Percentiles rank a stretch among this genome's conserved stretches.
Evolutionary conservation across 2,329 filamentous ascomycete species (phyloP).

Genomic region (Aureobasidium sp.): DNA sequence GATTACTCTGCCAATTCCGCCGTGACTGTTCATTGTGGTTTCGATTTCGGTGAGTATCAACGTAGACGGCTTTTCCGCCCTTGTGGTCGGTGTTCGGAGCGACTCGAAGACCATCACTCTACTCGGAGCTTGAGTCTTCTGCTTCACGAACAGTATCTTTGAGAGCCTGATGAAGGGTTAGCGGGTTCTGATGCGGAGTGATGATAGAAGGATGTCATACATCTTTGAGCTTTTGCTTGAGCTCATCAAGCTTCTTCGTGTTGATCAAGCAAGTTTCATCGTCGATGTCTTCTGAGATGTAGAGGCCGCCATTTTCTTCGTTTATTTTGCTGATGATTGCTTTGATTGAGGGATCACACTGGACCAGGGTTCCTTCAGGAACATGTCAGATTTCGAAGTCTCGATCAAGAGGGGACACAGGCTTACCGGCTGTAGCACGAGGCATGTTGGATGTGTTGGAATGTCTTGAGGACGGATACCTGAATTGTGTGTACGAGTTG

Average conservation of each 20-base stretch:
- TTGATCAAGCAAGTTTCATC: slow-evolving; percentile 81
- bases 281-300: slow-evolving; percentile 83
- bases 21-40: too few species aligned
- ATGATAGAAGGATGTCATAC: slow-evolving; percentile 45
- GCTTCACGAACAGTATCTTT: slow-evolving; percentile 42
- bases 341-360: slow-evolving; percentile 90
- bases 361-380: slow-evolving; percentile 71
- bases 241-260: slow-evolving; percentile 72
- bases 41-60: too few species aligned
- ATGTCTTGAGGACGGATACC: neutral
- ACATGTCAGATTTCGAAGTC: neutral
- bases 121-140: slow-evolving; percentile 42
- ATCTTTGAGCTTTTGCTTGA: slow-evolving; percentile 75
- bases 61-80: neutral
- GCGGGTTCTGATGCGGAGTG: neutral
- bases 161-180: slow-evolving; percentile 30
- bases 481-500: neutral
- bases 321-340: slow-evolving; percentile 86
- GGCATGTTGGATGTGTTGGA: slow-evolving; percentile 26
- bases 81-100: neutral
- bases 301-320: slow-evolving; percentile 69
- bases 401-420: neutral
- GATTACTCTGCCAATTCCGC: too few species aligned
- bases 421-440: slow-evolving; percentile 29
- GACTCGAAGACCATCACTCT: slow-evolving; percentile 17